A percentile compares a stretch with the other conserved stretches of the same genome.
These are phyloP conservation scores for Ceratocystis destructans DNA, from an alignment of 2,329 filamentous ascomycete genomes.

Conservation along the genomic window DNA sequence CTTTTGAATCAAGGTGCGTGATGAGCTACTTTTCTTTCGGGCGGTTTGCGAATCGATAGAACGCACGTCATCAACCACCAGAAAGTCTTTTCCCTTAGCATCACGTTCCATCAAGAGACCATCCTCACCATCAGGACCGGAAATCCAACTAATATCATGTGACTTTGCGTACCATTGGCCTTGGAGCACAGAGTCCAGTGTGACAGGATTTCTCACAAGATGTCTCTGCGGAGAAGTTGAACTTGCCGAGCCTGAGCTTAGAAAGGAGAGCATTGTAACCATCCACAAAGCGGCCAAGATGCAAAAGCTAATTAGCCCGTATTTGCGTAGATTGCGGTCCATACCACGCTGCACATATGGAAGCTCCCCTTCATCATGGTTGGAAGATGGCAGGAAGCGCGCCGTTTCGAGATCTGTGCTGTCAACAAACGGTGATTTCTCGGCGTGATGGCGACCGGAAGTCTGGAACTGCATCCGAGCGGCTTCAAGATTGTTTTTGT, in stretches of 20 bases:
- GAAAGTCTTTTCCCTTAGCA: conserved; percentile 51
- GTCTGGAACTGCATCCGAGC: conserved; percentile 1
- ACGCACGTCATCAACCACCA: conserved; percentile 78
- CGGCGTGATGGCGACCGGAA: conserved; percentile 9
- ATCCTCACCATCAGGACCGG: conserved; percentile 61
- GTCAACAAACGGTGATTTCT: conserved; percentile 12
- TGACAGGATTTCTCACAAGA: conserved; percentile 49
- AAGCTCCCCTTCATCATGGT: conserved; percentile 22
- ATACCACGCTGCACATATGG: conserved; percentile 2
- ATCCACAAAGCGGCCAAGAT: conserved; percentile 50
- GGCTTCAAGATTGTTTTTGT: conserved; percentile 27
- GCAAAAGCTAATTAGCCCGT: conserved; percentile 39
- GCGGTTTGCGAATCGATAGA: conserved; percentile 26
- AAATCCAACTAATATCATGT: conserved; percentile 64
- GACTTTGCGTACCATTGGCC: conserved; percentile 51
- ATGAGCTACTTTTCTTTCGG: conserved; percentile 28
- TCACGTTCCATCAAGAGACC: conserved; percentile 68
- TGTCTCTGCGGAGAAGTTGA: conserved; percentile 38
- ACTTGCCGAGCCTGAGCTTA: conserved; percentile 51
- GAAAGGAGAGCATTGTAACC: conserved; percentile 52
- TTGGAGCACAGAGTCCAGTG: conserved; percentile 53
- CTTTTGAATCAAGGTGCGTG: conserved; percentile 62
- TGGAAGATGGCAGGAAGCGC: conserved; percentile 33
- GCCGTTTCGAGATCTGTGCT: conserved; percentile 35
- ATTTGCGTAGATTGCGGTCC: conserved; percentile 47